Base-by-base conservation (phyloP, 2,329 filamentous ascomycete genomes). In the Arthrobotrys entomopaga region DNA sequence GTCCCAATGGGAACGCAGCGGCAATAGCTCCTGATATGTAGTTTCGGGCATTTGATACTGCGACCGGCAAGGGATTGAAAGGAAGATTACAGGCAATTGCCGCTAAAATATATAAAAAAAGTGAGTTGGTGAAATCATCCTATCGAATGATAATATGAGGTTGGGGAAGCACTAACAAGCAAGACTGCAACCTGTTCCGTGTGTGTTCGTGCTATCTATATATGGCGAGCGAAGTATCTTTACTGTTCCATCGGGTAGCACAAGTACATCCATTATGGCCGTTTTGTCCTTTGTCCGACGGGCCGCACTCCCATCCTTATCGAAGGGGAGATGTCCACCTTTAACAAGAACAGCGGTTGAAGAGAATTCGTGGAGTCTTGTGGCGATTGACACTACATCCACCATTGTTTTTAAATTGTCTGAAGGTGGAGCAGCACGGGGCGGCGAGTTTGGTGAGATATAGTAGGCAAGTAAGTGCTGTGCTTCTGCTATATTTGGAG, bases 131-230 rank as follows among this genome's bases (percentile, higher is more conserved):
- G 6, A 34, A 5, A 8, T 7, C 6, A 34, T 34, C 29, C 10
- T 34, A 34, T 53, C 16, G 19, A 11, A 3, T 50, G 24, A 7
- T 20, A 16, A 3, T n/a, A 16, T 26, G n/a, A 16, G 52, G 29
- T 11, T 11, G 22, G 40, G 2, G 40, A 19, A 8, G 10, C 11
- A 84, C 88, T 83, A 81, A 91, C 89, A 97, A 46, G 95, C 95
- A 72, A 98, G 85, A 8, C 93, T 96, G 80, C 95, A 99, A 2
- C 95, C 95, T 0, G 95, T 98, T 0, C 95, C 95, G 79, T 99
- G 95, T 0, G 94, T 98, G 79, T 94, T 94, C 72, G 85, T 89
- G 7, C 90, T 92, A 8, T 85, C 82, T 76, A 92, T 85, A 79
- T 90, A 97, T 3, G 85, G 84, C 43, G 88, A 91, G 81, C 93